These are phyloP conservation scores for Penicillium brasilianum DNA, from an alignment of 2,329 filamentous ascomycete genomes.

Conservation along the genomic window DNA sequence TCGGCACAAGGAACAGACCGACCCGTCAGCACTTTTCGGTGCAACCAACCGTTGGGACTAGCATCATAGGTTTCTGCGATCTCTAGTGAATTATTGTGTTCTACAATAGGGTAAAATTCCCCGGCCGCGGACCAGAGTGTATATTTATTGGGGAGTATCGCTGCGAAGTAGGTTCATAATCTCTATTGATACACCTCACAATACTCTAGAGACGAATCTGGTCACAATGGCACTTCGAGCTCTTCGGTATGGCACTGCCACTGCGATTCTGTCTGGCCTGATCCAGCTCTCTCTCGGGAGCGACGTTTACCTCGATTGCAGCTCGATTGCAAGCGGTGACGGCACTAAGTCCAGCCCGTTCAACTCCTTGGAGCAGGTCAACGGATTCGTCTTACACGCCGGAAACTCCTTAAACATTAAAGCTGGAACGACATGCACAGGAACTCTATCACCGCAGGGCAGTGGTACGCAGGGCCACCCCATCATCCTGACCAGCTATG, in stretches of 20 bases:
- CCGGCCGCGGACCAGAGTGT: no score
- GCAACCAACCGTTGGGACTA: no score
- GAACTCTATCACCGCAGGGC: conserved; percentile 27
- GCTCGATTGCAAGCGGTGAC: conserved; percentile 11
- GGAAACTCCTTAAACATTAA: conserved; percentile 29
- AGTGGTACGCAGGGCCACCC: conserved; percentile 20
- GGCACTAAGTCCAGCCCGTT: conserved; percentile 25
- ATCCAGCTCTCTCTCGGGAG: conserved; percentile 6
- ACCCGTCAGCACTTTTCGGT: no score
- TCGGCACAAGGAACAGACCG: no score
- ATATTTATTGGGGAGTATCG: no score
- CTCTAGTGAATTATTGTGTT: no score
- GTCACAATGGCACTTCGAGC: background rate
- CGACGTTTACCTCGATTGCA: conserved; percentile 29
- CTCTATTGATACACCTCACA: no score
- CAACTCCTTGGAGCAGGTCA: conserved; percentile 25
- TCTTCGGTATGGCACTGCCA: background rate
- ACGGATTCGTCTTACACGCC: conserved; percentile 20
- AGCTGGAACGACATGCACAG: conserved; percentile 24
- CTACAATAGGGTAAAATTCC: no score
- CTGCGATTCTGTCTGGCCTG: conserved; percentile 3
- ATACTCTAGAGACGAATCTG: background rate
- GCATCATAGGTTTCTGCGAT: no score
- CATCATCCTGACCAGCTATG: conserved; percentile 29
- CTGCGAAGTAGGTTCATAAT: no score